Percentiles rank a stretch among this genome's conserved stretches.
Evolutionary conservation across 139 green algal species (phyloP).

Genomic region (Dunaliella sp.): DNA sequence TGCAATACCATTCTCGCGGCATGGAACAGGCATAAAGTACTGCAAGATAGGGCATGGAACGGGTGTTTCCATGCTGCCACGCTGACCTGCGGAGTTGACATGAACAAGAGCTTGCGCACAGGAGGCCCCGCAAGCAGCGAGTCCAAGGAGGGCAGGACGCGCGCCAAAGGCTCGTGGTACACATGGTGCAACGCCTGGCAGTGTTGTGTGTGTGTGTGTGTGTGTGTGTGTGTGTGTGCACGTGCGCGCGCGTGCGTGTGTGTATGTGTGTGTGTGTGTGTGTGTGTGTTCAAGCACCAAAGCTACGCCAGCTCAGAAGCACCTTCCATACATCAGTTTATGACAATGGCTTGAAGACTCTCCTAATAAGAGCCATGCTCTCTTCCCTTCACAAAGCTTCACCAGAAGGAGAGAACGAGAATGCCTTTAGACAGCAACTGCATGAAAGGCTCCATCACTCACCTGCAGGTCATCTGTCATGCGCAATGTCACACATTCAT

Average conservation of each 20-base stretch:
- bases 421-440: too few relatives aligned
- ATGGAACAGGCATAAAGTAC: too few relatives aligned
- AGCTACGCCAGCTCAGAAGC: too few relatives aligned
- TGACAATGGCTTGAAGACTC: too few relatives aligned
- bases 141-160: conserved; percentile 33
- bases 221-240: neutral
- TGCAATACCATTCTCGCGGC: too few relatives aligned
- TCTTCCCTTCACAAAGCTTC: too few relatives aligned
- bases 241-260: neutral
- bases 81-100: conserved; percentile 50
- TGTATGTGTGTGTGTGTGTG: neutral
- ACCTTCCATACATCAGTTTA: too few relatives aligned
- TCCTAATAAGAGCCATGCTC: too few relatives aligned
- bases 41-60: too few relatives aligned
- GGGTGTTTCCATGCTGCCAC: too few relatives aligned
- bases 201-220: neutral
- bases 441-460: too few relatives aligned
- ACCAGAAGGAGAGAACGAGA: too few relatives aligned
- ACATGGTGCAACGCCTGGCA: conserved; percentile 32
- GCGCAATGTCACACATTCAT: conserved; percentile 75
- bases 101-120: conserved; percentile 88
- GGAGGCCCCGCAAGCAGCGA: conserved; percentile 54
- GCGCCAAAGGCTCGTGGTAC: conserved; percentile 85
- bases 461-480: conserved; percentile 61
- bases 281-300: neutral